Percentiles rank a stretch among this genome's conserved stretches.
Evolutionary conservation across 108 stramenopile species (phyloP).

Genomic region (Discostella stelligeroides): DNA sequence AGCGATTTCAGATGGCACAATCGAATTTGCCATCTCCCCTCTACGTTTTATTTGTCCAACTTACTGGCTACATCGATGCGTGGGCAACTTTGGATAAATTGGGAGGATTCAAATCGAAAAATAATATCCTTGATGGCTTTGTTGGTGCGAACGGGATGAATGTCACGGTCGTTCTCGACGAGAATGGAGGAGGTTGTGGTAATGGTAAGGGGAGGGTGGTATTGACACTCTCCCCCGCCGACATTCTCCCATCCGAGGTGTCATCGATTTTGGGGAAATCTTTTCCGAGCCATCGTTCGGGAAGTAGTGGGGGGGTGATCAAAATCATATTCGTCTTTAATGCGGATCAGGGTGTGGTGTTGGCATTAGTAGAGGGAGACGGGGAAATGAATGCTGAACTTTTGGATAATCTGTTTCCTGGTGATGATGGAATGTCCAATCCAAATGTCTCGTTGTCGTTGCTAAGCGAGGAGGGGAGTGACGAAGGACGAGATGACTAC

Average conservation of each 20-base stretch:
- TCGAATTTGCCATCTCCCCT: slow-evolving; percentile 59
- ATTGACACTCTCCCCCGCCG: slow-evolving; percentile 23
- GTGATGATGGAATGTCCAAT: slow-evolving; percentile 37
- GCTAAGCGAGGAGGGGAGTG: slow-evolving; percentile 29
- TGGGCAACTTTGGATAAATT: slow-evolving; percentile 42
- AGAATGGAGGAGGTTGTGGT: not conserved
- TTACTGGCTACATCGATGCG: slow-evolving; percentile 64
- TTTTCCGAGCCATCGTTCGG: not conserved
- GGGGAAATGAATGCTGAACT: slow-evolving; percentile 19
- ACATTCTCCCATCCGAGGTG: slow-evolving; percentile 35
- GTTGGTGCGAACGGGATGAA: slow-evolving; percentile 35
- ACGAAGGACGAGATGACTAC: not conserved
- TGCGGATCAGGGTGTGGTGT: slow-evolving; percentile 28
- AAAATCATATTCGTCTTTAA: slow-evolving; percentile 31
- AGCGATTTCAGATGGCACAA: slow-evolving; percentile 62
- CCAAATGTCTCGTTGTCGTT: slow-evolving; percentile 37
- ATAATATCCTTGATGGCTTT: slow-evolving; percentile 22
- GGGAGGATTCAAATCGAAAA: slow-evolving; percentile 2
- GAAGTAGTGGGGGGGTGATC: slow-evolving; percentile 4
- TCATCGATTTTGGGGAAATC: slow-evolving; percentile 22
- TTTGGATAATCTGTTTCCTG: slow-evolving; percentile 42
- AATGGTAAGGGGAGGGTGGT: slow-evolving; percentile 28
- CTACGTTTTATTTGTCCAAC: slow-evolving; percentile 72
- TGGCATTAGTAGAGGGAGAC: not conserved
- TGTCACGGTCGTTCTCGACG: slow-evolving; percentile 17